A percentile compares a stretch with the other conserved stretches of the same genome.
phyloP scores from a whole-genome alignment of 1,284 basidiomycete species.

The Microbotryum lychnidis-dioicae region DNA sequence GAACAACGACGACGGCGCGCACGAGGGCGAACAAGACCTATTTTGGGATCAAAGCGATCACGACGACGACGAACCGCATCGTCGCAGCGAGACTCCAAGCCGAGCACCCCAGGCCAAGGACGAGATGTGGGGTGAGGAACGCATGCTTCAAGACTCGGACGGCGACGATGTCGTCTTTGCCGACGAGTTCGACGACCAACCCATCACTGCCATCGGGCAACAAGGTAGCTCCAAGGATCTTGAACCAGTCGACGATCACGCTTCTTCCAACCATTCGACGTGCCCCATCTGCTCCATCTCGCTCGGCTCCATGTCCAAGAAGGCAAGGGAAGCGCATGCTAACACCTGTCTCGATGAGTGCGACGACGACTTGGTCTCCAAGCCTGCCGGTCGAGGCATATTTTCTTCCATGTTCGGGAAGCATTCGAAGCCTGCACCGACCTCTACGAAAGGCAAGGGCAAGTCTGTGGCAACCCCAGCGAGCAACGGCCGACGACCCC shows the following conservation, averaged over 20 bases:
- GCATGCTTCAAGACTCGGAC: slow-evolving; percentile 24
- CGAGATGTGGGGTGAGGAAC: slow-evolving; percentile 33
- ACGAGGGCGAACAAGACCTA: too few relatives aligned
- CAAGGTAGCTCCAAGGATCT: background rate
- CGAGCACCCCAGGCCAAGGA: background rate
- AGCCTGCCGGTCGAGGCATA: background rate
- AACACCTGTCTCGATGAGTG: too few relatives aligned
- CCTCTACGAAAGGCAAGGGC: slow-evolving; percentile 12
- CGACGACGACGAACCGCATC: slow-evolving; percentile 33
- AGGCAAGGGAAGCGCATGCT: too few relatives aligned
- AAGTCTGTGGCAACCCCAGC: slow-evolving; percentile 1
- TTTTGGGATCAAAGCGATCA: slow-evolving; percentile 10
- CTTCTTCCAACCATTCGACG: background rate
- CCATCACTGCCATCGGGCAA: slow-evolving; percentile 10
- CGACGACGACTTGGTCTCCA: background rate
- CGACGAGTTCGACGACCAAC: slow-evolving; percentile 8
- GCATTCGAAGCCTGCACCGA: slow-evolving; percentile 20
- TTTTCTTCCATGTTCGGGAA: background rate
- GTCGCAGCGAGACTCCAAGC: background rate
- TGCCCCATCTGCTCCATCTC: background rate
- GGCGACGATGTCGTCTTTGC: slow-evolving; percentile 12
- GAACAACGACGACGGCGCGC: background rate
- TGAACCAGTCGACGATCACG: background rate
- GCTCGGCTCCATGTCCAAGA: background rate
- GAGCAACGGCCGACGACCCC: slow-evolving; percentile 16